Evolutionary conservation across 768 basidiomycete genomes (phyloP).

Genomic region (Chalciporus chontae): DNA sequence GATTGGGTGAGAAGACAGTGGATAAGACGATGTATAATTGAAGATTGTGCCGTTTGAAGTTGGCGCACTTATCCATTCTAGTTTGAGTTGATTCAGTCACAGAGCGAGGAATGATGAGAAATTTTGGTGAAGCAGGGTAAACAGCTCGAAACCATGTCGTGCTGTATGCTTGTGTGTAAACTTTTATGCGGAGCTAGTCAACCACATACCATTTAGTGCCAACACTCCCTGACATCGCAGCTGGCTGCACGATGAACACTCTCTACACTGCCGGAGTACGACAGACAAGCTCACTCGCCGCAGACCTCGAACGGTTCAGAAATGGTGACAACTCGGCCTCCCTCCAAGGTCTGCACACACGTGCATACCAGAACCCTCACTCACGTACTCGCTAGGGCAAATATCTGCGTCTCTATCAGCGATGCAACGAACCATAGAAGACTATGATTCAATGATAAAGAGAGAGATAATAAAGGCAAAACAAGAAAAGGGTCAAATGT

Average conservation of each 20-base stretch:
- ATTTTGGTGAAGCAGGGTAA: too few relatives aligned
- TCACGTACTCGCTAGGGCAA: constrained; percentile 65
- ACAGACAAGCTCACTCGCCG: constrained; percentile 83
- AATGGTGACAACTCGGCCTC: constrained; percentile 79
- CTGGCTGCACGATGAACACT: constrained; percentile 72
- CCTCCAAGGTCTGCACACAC: constrained; percentile 64
- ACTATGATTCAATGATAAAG: constrained; percentile 96
- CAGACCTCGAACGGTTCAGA: constrained; percentile 80
- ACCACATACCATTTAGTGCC: too few relatives aligned
- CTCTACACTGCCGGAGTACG: constrained; percentile 91
- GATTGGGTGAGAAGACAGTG: too few relatives aligned
- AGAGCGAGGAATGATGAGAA: too few relatives aligned
- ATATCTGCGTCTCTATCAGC: constrained; percentile 97
- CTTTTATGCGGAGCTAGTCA: too few relatives aligned
- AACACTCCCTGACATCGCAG: neutral
- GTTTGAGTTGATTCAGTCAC: too few relatives aligned
- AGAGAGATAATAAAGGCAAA: constrained; percentile 95
- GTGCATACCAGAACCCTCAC: neutral
- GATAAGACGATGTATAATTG: too few relatives aligned
- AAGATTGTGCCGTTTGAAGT: too few relatives aligned
- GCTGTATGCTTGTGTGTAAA: too few relatives aligned
- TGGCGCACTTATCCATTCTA: too few relatives aligned
- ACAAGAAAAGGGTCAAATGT: constrained; percentile 95
- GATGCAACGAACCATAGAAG: constrained; percentile 91
- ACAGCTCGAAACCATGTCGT: too few relatives aligned